Base-by-base conservation (phyloP, 1,284 basidiomycete genomes). In the Gastroboletus turbinatus region DNA sequence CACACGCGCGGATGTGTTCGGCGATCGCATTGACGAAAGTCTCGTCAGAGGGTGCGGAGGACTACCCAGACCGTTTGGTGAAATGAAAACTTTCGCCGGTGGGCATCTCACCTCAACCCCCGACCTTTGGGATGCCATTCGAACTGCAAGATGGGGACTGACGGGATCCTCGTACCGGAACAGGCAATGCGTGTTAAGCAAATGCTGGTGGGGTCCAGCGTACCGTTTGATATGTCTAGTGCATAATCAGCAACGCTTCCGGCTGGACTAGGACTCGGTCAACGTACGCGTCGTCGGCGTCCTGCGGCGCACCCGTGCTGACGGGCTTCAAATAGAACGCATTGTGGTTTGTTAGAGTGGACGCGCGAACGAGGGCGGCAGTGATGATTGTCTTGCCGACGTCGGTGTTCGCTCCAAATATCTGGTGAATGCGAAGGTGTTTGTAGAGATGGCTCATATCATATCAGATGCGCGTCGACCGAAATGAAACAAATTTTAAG, bases 301-400 rank as follows among this genome's bases (percentile, higher is more conserved):
- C 87, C 27, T 82, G 73, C n/a, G 82, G 76, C 1, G 87, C 79
- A 1, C 95, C 94, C 0, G 95, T 96, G 68, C 92, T 95, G 60
- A 96, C 85, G 0, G 94, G 95, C 69, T 97, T 98, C 58, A 97
- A 76, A 67, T 97, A 97, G 64, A 85, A 89, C 0, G 91, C 88
- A 36, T 70, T 67, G 17, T 76, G 77, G 40, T 77, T 73, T 29
- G 67, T 73, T 0, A 73, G 67, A 1, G 85, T 85, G 23, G 91
- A 91, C 0, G 92, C 87, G 33, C 90, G 81, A 44, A 87, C 82
- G 32, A 98, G 83, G 2, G 92, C 92, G 4, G 94, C 84, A 0
- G 92, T 90, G 53, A 97, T 77, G 57, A 97, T 79, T 0, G 94
- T 96, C 76, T 98, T 97, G 29, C 95, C 95, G 45, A 97, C 93